Percentiles rank a stretch among this genome's conserved stretches.
Evolutionary conservation across 1,139 yeast genomes (phyloP).

Genomic region (Lodderomyces orthopsilosis): DNA sequence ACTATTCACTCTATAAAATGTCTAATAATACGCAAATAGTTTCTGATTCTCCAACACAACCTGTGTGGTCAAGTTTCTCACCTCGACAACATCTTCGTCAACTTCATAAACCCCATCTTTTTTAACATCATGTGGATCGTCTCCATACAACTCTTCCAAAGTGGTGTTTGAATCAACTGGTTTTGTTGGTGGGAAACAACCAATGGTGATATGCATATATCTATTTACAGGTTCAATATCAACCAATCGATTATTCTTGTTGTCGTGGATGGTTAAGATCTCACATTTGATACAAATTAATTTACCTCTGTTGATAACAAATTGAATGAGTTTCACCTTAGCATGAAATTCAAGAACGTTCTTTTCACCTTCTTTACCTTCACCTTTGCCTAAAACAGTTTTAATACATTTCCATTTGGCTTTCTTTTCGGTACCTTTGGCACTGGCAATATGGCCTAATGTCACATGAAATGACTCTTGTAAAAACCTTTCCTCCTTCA

Average conservation of each 20-base stretch:
- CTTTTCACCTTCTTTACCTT: constrained; percentile 7
- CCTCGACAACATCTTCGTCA: constrained; percentile 12
- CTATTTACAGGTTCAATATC: constrained; percentile 38
- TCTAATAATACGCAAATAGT: neutral
- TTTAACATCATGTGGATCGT: constrained; percentile 2
- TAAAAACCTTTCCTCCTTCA: constrained; percentile 34
- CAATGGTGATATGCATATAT: constrained; percentile 74
- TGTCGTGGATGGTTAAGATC: constrained; percentile 23
- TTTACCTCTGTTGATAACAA: constrained; percentile 50
- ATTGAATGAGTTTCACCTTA: constrained; percentile 37
- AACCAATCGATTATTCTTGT: constrained; percentile 13
- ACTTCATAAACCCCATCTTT: constrained; percentile 10
- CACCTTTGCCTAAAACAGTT: constrained; percentile 14
- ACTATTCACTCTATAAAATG: neutral
- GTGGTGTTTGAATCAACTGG: constrained; percentile 41
- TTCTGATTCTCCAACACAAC: neutral
- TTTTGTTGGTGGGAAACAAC: constrained; percentile 47
- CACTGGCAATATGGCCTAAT: constrained; percentile 52
- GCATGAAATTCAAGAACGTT: constrained; percentile 23
- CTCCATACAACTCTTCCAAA: constrained; percentile 16
- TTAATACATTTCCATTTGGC: constrained; percentile 24
- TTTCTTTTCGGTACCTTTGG: constrained; percentile 20
- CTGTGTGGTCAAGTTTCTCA: constrained; percentile 15
- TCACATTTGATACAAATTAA: constrained; percentile 59
- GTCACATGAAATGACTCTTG: constrained; percentile 77